Conservation (phyloP, 805 yeast genomes). For the Wickerhamiella kurtzmanii region DNA sequence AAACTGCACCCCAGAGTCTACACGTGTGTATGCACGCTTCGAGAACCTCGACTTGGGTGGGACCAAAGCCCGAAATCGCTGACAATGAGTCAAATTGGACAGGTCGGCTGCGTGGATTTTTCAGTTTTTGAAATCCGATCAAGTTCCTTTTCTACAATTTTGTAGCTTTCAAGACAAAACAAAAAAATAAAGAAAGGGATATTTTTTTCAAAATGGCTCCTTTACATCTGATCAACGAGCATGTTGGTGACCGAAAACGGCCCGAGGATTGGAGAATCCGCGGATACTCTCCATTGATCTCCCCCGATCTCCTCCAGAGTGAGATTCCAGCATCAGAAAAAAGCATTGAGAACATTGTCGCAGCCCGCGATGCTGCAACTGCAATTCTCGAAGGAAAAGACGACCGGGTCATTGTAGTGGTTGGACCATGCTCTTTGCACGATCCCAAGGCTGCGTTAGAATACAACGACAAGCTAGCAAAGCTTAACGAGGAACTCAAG, state of each 20-base stretch:
- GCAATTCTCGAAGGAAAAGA: constrained; percentile 67
- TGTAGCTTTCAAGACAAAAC: not conserved
- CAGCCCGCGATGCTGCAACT: constrained; percentile 65
- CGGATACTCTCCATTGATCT: constrained; percentile 91
- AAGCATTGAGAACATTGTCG: constrained; percentile 48
- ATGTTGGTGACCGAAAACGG: constrained; percentile 19
- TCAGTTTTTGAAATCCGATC: too few relatives aligned
- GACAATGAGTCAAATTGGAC: not conserved
- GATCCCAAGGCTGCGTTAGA: constrained; percentile 88
- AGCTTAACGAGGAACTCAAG: constrained; percentile 45
- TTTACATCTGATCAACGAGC: constrained; percentile 15
- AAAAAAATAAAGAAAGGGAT: too few relatives aligned
- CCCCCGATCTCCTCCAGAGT: constrained; percentile 84
- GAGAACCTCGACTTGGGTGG: too few relatives aligned
- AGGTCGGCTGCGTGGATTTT: not conserved
- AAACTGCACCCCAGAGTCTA: too few relatives aligned
- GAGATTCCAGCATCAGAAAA: constrained; percentile 57
- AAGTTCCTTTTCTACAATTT: too few relatives aligned
- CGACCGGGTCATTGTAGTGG: constrained; percentile 76
- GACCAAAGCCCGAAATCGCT: not conserved
- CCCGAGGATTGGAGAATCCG: constrained; percentile 30
- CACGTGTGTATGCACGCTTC: too few relatives aligned
- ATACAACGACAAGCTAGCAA: constrained; percentile 56
- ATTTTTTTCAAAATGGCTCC: constrained; percentile 14
- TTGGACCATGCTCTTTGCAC: constrained; percentile 96